A percentile compares a stretch with the other conserved stretches of the same genome.
These are phyloP conservation scores for Suillus luteus DNA, from an alignment of 768 basidiomycete species.

Conservation along the genomic window DNA sequence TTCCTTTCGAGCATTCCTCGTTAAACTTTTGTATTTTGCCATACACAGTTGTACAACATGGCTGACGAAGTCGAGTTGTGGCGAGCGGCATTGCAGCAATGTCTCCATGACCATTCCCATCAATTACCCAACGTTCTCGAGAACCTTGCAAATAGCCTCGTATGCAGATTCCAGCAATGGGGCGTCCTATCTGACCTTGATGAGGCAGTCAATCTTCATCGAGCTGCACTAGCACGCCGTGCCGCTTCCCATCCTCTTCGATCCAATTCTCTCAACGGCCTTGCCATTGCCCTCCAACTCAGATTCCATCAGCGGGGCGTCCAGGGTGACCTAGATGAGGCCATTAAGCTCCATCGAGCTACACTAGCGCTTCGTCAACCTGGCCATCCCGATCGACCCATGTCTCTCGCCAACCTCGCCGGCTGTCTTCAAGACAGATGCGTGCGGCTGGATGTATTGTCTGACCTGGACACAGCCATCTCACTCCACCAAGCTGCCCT, in stretches of 20 bases:
- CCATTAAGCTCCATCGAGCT: conserved; percentile 6
- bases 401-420: conserved; percentile 18
- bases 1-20: background rate
- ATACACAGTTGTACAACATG: background rate
- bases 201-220: background rate
- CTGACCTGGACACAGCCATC: conserved; percentile 19
- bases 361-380: conserved; percentile 9
- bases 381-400: conserved; percentile 17
- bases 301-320: background rate
- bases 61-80: background rate
- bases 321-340: background rate
- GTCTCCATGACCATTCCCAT: background rate
- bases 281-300: background rate
- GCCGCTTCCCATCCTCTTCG: background rate
- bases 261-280: background rate
- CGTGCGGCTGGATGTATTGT: conserved; percentile 4
- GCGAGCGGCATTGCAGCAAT: background rate
- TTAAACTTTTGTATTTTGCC: background rate
- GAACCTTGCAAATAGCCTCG: conserved; percentile 23
- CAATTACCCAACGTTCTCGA: background rate
- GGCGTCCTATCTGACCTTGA: conserved; percentile 2
- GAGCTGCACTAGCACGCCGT: background rate
- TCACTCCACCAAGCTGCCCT: conserved; percentile 7
- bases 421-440: conserved; percentile 13
- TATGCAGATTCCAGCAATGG: conserved; percentile 21